Conservation (phyloP, 2,329 filamentous ascomycete species). For the Daldinia eschscholtzii region DNA sequence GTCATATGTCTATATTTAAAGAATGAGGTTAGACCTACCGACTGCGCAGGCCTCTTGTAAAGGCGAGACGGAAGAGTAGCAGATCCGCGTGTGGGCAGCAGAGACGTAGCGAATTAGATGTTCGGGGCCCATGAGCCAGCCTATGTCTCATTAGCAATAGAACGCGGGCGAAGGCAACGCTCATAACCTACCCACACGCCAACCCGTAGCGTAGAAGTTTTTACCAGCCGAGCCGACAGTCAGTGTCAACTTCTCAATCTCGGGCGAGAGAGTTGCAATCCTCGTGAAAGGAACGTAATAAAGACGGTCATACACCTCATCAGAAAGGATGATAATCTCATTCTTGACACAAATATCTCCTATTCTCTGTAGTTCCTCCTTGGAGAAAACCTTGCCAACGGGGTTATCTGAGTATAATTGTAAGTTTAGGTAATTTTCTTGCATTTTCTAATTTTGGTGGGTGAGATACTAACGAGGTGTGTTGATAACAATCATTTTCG, state of each 20-base stretch:
- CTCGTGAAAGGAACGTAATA: slow-evolving; percentile 97
- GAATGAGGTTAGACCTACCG: slow-evolving; percentile 56
- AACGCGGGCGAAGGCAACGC: neutral
- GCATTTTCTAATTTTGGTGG: neutral
- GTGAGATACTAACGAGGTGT: slow-evolving; percentile 66
- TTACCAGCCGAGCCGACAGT: slow-evolving; percentile 97
- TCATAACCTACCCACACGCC: slow-evolving; percentile 77
- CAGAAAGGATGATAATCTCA: slow-evolving; percentile 91
- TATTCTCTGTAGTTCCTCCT: slow-evolving; percentile 84
- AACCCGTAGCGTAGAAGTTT: slow-evolving; percentile 98
- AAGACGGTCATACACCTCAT: slow-evolving; percentile 94
- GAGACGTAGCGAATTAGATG: slow-evolving; percentile 92
- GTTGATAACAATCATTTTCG: slow-evolving; percentile 96
- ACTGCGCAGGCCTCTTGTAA: slow-evolving; percentile 95
- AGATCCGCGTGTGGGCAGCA: slow-evolving; percentile 94
- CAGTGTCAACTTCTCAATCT: slow-evolving; percentile 87
- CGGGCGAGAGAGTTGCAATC: slow-evolving; percentile 89
- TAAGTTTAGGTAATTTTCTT: slow-evolving; percentile 12
- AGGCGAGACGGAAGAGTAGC: slow-evolving; percentile 93
- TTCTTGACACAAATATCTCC: slow-evolving; percentile 91
- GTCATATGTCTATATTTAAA: neutral
- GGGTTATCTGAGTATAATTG: slow-evolving; percentile 78
- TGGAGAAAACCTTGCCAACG: slow-evolving; percentile 93
- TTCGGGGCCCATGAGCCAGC: slow-evolving; percentile 91
- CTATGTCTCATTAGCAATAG: slow-evolving; percentile 50